Base-by-base conservation (phyloP, 129 eudicot genomes). In the Kitagawia praeruptora region DNA sequence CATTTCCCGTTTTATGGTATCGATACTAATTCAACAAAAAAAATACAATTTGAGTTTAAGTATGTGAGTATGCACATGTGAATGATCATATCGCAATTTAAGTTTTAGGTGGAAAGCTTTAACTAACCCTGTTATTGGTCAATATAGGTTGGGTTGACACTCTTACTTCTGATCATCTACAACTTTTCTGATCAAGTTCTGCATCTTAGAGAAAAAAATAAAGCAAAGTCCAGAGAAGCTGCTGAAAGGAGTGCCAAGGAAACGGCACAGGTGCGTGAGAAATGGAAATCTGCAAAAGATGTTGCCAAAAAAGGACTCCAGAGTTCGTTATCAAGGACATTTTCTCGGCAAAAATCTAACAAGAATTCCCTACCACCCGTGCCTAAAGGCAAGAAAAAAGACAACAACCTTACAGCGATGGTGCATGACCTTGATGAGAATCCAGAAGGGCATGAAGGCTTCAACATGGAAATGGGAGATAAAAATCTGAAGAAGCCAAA, bases 191-290 rank as follows among this genome's bases (percentile, higher is more conserved):
- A 89, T 72, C 97, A 88, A 83, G 93, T 91, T 6, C 81, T 93
- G 75, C 78, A 89, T 46, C 81, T 85, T 9, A 81, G 97, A 87
- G 97, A 91, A 75, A 89, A 80, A 41, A 82, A 86, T 40, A 89
- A 89, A 78, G 98, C 96, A 21, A 91, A 91, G 84, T 91, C 97
- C 70, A 84, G 98, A 83, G 98, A 93, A 85, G 98, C 98, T 9
- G 98, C 96, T 18, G 98, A 96, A 81, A 83, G 75, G 81, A 93
- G 92, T 79, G 98, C 94, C 21, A 82, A 84, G 72, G 98, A 91
- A 81, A 88, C 90, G 38, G 98, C 86, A 49, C 96, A 89, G 78
- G 91, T 89, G 46, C 87, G 88, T 27, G 88, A 88, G 77, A 80
- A 78, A 87, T 93, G 98, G 98, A 87, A 81, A 72, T 84, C 91